Evolutionary conservation across 2,329 filamentous ascomycete species (phyloP).

Genomic region (Ascochyta lentis): DNA sequence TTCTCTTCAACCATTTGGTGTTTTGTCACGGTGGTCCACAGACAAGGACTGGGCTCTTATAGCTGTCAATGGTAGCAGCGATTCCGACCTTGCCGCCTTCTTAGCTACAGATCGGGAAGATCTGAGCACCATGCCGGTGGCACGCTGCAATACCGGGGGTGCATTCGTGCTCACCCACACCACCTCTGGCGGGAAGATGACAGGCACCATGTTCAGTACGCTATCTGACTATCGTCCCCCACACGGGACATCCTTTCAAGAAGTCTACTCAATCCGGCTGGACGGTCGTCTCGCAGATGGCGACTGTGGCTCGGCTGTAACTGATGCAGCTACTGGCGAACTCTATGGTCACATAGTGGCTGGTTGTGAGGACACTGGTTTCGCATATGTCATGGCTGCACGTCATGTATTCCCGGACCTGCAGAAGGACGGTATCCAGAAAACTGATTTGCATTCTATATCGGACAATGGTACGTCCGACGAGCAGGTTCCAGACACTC

Average conservation of each 20-base stretch:
- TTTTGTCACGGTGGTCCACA: neutral
- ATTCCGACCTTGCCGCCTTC: neutral
- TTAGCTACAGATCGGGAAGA: neutral
- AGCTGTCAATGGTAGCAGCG: neutral
- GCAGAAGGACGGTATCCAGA: too few relatives aligned
- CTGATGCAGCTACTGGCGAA: conserved; percentile 10
- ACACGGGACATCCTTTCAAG: neutral
- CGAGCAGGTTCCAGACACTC: too few relatives aligned
- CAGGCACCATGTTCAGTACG: neutral
- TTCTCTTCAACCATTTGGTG: too few relatives aligned
- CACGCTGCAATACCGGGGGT: neutral
- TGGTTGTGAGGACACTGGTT: neutral
- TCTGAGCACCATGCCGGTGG: neutral
- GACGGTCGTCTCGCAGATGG: neutral
- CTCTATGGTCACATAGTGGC: conserved; percentile 15
- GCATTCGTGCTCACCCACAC: conserved; percentile 5
- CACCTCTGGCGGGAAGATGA: neutral
- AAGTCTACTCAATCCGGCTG: neutral
- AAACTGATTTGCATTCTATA: too few relatives aligned
- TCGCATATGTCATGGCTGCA: conserved; percentile 11
- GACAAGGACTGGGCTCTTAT: neutral
- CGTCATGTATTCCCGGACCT: neutral
- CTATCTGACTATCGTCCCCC: neutral
- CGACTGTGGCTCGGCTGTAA: conserved; percentile 7
- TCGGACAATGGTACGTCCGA: too few relatives aligned